Evolutionary conservation across 2,329 filamentous ascomycete genomes (phyloP).

Genomic region (Lasiodiplodia citricola): DNA sequence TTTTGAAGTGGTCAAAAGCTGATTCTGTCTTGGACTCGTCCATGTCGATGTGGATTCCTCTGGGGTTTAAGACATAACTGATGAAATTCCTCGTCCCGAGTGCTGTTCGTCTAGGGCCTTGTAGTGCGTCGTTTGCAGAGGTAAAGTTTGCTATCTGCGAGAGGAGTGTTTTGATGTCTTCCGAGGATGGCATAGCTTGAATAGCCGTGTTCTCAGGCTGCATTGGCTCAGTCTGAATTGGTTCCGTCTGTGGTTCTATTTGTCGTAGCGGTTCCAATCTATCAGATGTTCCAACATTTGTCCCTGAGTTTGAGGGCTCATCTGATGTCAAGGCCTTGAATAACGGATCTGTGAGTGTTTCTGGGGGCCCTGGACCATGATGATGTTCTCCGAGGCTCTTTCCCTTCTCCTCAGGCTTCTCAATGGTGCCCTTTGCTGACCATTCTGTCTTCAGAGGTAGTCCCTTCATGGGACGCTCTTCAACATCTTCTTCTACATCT

Average conservation of each 20-base stretch:
- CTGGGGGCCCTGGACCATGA: too few species aligned
- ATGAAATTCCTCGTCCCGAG: not conserved
- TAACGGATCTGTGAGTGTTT: too few species aligned
- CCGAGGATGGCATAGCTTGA: not conserved
- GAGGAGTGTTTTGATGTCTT: not conserved
- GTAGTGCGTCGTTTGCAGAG: not conserved
- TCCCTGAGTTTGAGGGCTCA: too few species aligned
- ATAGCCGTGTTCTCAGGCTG: not conserved
- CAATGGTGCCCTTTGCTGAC: too few species aligned
- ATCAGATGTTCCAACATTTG: too few species aligned
- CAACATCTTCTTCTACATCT: too few species aligned
- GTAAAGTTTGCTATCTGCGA: not conserved
- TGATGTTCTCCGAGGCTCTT: too few species aligned
- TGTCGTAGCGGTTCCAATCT: too few species aligned
- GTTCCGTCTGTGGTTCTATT: not conserved
- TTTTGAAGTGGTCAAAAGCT: not conserved
- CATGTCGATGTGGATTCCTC: not conserved
- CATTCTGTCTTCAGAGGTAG: too few species aligned
- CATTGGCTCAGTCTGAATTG: not conserved
- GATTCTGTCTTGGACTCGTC: not conserved
- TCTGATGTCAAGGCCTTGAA: too few species aligned
- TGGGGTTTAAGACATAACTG: not conserved
- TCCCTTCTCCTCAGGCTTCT: too few species aligned
- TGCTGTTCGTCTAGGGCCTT: not conserved
- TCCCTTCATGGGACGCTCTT: too few species aligned